Percentiles rank a stretch among this genome's conserved stretches.
phyloP scores from a whole-genome alignment of 1,139 yeast species.

The Kodamaea alishanica region DNA sequence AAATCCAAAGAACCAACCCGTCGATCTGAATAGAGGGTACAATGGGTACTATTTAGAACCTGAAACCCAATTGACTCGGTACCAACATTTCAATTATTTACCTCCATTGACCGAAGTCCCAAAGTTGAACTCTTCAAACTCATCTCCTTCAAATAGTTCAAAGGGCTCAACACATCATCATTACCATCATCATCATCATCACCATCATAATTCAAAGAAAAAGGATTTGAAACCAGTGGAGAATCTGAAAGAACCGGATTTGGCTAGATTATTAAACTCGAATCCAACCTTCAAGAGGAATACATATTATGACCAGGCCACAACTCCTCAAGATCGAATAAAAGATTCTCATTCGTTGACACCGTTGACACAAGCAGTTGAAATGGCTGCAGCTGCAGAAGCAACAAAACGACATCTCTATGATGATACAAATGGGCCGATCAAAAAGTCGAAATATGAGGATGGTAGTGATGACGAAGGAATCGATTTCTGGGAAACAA shows the following conservation, averaged over 20 bases:
- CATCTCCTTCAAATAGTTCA: slow-evolving; percentile 31
- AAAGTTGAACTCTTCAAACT: slow-evolving; percentile 55
- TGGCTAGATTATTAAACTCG: slow-evolving; percentile 37
- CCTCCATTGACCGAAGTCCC: slow-evolving; percentile 74
- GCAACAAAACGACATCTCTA: slow-evolving; percentile 13
- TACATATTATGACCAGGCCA: neutral
- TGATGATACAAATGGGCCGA: slow-evolving; percentile 7
- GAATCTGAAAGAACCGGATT: slow-evolving; percentile 30
- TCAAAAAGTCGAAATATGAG: slow-evolving; percentile 13
- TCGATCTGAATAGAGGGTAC: neutral
- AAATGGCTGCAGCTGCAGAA: slow-evolving; percentile 39
- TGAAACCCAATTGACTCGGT: slow-evolving; percentile 55
- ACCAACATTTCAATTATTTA: slow-evolving; percentile 67
- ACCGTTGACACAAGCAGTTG: slow-evolving; percentile 45
- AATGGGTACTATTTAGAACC: slow-evolving; percentile 39
- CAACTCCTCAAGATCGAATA: slow-evolving; percentile 1
- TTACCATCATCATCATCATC: slow-evolving; percentile 30
- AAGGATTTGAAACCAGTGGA: slow-evolving; percentile 5
- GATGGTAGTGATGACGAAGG: slow-evolving; percentile 34
- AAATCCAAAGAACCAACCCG: no score
- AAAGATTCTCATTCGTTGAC: slow-evolving; percentile 25
- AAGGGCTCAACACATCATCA: slow-evolving; percentile 18
- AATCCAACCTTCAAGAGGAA: slow-evolving; percentile 4
- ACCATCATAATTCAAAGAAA: slow-evolving; percentile 19
- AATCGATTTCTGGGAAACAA: slow-evolving; percentile 67